These are phyloP conservation scores for Dactylellina parvicollis DNA, from an alignment of 2,329 filamentous ascomycete species.

Conservation along the genomic window DNA sequence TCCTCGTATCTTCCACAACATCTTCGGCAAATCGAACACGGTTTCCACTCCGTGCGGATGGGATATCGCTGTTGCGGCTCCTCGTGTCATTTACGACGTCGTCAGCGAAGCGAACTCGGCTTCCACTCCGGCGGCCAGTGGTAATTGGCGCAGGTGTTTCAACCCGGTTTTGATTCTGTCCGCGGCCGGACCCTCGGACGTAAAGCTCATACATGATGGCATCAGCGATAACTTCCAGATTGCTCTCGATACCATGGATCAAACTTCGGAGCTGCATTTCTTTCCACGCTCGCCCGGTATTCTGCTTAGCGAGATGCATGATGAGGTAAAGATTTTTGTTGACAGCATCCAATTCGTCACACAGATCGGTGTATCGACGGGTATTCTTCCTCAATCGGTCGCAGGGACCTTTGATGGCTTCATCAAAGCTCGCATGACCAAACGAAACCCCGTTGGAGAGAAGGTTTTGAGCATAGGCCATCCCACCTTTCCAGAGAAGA, in stretches of 20 bases:
- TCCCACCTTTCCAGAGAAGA: too few relatives aligned
- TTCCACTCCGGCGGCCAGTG: background rate
- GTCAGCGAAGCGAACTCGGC: background rate
- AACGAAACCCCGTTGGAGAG: too few relatives aligned
- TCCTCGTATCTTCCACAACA: too few relatives aligned
- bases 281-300: background rate
- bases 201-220: background rate
- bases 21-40: too few relatives aligned
- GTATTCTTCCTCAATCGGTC: too few relatives aligned
- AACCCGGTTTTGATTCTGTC: background rate
- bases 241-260: background rate
- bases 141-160: too few relatives aligned
- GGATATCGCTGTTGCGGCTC: background rate
- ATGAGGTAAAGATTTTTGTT: background rate
- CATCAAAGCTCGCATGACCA: too few relatives aligned
- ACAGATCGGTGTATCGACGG: too few relatives aligned
- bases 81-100: background rate
- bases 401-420: too few relatives aligned
- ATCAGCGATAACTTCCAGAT: background rate
- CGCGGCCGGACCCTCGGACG: background rate
- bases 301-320: too few relatives aligned
- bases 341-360: background rate
- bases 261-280: background rate
- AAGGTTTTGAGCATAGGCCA: too few relatives aligned
- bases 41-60: too few relatives aligned